phyloP scores from a whole-genome alignment of 2,329 filamentous ascomycete species.

The Cytospora piceae region DNA sequence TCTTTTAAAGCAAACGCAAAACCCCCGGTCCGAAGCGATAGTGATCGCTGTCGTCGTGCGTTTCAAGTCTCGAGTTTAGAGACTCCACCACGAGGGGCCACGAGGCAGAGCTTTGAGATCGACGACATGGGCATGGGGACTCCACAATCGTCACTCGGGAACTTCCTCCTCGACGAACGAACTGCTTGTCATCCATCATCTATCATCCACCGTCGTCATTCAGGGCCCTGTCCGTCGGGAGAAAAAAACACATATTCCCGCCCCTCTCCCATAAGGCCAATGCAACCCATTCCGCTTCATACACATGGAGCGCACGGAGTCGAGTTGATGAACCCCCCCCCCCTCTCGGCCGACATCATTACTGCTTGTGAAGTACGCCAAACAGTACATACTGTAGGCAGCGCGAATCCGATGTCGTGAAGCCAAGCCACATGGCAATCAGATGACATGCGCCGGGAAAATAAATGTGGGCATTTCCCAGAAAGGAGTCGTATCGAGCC shows the following conservation, averaged over 20 bases:
- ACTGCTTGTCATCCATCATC: not conserved
- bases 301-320: not conserved
- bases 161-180: not conserved
- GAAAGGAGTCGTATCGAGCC: not conserved
- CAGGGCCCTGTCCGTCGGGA: not conserved
- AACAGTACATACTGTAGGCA: too few species aligned
- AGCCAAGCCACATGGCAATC: not conserved
- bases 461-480: not conserved
- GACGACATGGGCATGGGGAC: not conserved
- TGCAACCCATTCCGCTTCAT: not conserved
- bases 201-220: not conserved
- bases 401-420: not conserved
- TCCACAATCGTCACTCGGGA: slow-evolving; percentile 1
- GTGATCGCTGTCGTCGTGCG: slow-evolving; percentile 25
- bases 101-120: not conserved
- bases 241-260: not conserved
- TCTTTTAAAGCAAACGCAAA: not conserved
- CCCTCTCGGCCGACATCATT: slow-evolving; percentile 11
- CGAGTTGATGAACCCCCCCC: not conserved
- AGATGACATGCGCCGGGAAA: not conserved
- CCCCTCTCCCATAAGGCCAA: not conserved
- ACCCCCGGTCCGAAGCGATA: slow-evolving; percentile 1
- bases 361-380: not conserved
- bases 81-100: slow-evolving; percentile 8
- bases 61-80: slow-evolving; percentile 28